Evolutionary conservation across 2,329 filamentous ascomycete species (phyloP), one percentile per base, ranked within the genome.

Genomic region (Cladophialophora chaetospira): DNA sequence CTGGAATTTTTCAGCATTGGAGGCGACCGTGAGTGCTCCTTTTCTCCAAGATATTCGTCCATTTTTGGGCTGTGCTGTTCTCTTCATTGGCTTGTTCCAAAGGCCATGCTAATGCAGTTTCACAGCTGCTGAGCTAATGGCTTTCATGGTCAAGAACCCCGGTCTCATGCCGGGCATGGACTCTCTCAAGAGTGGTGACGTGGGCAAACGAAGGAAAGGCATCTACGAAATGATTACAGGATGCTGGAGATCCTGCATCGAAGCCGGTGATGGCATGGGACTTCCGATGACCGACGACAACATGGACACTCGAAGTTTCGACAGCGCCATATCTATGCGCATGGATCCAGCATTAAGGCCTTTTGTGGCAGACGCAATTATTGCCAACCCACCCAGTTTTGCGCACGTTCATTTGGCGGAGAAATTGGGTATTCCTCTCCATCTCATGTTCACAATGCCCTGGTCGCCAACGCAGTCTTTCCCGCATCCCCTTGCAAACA

Each of bases 361-460:
- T 1, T 96, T 96, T 68, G 86, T 96, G 36, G 91, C 91, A 0
- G 91, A 94, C 68, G 87, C 84, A n/a, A 93, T 94, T 65, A 93
- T 94, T 58, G 88, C 89, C 0, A 94, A 94, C 62, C 89, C 89
- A 0, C 88, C 88, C 0, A 87, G 82, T 61, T 90, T 92, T 70
- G 88, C 87, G 0, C 88, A 91, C 67, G 78, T 91, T 1, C 88
- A 91, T 71, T 91, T 88, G 61, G 89, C 89, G 0, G 88, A 94
- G 71, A 84, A 87, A 23, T 71, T 94, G 21, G 88, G 88, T 0
- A 83, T 92, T 17, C 89, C 89, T 0, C 71, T 93, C 2, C 88
- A 92, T 68, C 75, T 96, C 72, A 95, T 96, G 88, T 96, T 96
- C 73, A 96, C 91, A 57, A 96, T 96, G 90, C 91, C 91, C 0